These are phyloP conservation scores for Cystobasidium slooffiae DNA, from an alignment of 1,284 basidiomycete genomes.

Conservation along the genomic window DNA sequence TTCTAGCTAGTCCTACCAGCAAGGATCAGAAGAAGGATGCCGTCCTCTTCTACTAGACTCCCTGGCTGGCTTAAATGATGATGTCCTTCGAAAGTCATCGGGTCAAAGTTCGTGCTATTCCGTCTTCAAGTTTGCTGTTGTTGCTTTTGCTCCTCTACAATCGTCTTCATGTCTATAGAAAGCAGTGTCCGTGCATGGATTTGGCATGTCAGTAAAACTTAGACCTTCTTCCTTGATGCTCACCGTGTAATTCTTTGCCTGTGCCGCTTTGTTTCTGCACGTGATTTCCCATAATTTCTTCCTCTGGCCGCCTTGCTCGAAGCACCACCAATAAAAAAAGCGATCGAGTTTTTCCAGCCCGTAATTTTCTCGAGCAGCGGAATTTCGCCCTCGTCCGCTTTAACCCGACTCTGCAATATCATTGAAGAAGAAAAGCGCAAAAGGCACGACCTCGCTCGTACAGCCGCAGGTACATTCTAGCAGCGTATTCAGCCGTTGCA, in stretches of 20 bases:
- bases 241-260: not conserved
- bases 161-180: too few species aligned
- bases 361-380: not conserved
- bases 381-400: not conserved
- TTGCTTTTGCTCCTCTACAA: too few species aligned
- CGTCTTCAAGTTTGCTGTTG: not conserved
- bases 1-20: constrained; percentile 22
- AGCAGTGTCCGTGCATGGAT: too few species aligned
- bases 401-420: constrained; percentile 13
- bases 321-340: not conserved
- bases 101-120: not conserved
- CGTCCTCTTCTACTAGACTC: constrained; percentile 21
- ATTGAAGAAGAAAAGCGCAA: not conserved
- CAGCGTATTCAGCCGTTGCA: constrained; percentile 12
- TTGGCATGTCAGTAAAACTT: too few species aligned
- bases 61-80: not conserved
- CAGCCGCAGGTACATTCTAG: not conserved
- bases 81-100: not conserved
- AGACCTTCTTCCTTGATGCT: too few species aligned
- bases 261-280: not conserved
- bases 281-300: not conserved
- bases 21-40: constrained; percentile 33
- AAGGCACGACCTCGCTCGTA: not conserved
- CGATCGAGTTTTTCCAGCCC: constrained; percentile 7
- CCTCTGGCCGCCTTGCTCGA: constrained; percentile 1